Percentiles rank a stretch among this genome's conserved stretches.
These are phyloP conservation scores for Wickerhamiella slavikovae DNA, from an alignment of 805 yeast species.

Conservation along the genomic window DNA sequence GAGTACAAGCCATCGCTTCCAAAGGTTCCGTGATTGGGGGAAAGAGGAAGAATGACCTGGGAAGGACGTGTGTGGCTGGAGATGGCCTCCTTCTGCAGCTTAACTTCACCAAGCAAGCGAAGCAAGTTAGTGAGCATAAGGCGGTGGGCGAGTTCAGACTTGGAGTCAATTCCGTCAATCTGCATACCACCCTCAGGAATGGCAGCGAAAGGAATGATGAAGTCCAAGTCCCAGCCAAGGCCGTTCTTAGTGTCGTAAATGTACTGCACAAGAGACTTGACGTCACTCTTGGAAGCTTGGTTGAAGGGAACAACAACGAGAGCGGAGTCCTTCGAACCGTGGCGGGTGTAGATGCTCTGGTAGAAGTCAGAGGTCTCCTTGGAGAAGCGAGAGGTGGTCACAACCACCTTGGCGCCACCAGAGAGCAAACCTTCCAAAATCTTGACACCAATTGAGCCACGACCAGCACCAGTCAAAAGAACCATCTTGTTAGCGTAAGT, in stretches of 20 bases:
- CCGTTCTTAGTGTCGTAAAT: constrained; percentile 59
- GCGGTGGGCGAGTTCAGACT: constrained; percentile 95
- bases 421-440: constrained; percentile 80
- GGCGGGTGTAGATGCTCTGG: constrained; percentile 80
- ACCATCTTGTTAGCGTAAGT: constrained; percentile 77
- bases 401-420: constrained; percentile 96
- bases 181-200: constrained; percentile 98
- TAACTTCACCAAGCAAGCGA: constrained; percentile 80
- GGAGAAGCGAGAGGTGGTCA: constrained; percentile 89
- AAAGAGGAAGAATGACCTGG: constrained; percentile 85
- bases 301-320: constrained; percentile 95
- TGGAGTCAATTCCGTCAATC: constrained; percentile 77
- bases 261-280: constrained; percentile 62
- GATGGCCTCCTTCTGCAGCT: constrained; percentile 55
- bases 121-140: constrained; percentile 91
- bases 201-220: constrained; percentile 93
- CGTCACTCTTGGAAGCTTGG: constrained; percentile 93
- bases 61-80: constrained; percentile 92
- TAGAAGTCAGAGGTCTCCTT: constrained; percentile 88
- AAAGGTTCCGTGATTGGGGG: constrained; percentile 98
- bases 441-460: constrained; percentile 97
- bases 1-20: constrained; percentile 98
- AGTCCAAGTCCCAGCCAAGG: constrained; percentile 95
- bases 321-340: constrained; percentile 82
- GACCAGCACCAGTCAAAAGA: constrained; percentile 95